Evolutionary conservation across 495 filamentous ascomycete species (phyloP), one percentile per base, ranked within the genome.

Genomic region (Xeromyces bisporus): DNA sequence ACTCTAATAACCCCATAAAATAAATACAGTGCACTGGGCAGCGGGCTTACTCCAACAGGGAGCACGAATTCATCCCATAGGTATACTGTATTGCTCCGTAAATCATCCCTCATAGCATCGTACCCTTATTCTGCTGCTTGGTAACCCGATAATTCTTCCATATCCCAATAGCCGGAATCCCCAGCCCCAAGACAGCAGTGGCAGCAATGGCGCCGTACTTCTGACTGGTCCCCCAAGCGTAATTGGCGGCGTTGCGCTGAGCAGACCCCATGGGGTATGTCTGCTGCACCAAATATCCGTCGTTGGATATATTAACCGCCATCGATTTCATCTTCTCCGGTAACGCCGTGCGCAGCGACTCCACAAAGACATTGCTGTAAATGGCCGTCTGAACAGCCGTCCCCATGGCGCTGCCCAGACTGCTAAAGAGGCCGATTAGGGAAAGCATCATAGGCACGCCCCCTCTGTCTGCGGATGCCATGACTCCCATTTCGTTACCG

Each of bases 401-500:
- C 1, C 81, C 81, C 37, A 86, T 71, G 7, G 71, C 72, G 26
- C 76, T 74, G 8, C 81, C 81, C 7, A 86, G 56, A 34, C 53
- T 68, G 28, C 64, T 58, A 51, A 79, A 80, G 42, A 85, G 60
- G 14, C 64, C 60, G 31, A 75, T 54, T 24, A 87, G 42, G 0
- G 81, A 76, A 3, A 85, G 60, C 41, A 80, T 71, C 34, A 73
- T 70, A 15, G 81, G 77, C 12, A 85, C 65, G 29, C 77, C 60
- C 31, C 81, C 66, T 2, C 66, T 54, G 14, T 54, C 53, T 4
- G 70, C 64, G 3, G 67, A 69, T 0, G 78, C 74, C 76, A 84
- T 79, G 49, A 72, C 70, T 3, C 76, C 77, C 48, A 84, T 77
- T 36, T 85, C 70, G 40, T 77, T 64, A 29, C 58, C 63, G 43